A percentile compares a stretch with the other conserved stretches of the same genome.
These are phyloP conservation scores for Astrocystis sublimbata DNA, from an alignment of 495 filamentous ascomycete genomes.

Conservation along the genomic window DNA sequence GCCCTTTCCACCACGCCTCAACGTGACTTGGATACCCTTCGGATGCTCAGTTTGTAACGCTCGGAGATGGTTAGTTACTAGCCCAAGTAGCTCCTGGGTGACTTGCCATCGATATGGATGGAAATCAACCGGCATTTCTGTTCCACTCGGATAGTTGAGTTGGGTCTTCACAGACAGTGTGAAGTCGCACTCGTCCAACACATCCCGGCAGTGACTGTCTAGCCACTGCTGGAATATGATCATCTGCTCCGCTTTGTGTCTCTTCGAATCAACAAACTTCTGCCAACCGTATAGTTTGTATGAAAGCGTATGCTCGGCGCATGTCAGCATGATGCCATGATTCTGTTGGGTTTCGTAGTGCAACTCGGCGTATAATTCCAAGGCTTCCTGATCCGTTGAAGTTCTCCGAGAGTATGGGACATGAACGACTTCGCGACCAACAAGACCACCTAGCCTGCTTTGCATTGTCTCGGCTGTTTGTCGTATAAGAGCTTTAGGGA, in stretches of 20 bases:
- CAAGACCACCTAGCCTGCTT: conserved; percentile 47
- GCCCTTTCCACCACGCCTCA: neutral
- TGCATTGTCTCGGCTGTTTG: conserved; percentile 55
- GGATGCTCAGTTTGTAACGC: conserved; percentile 35
- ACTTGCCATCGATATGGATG: conserved; percentile 52
- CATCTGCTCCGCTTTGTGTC: conserved; percentile 43
- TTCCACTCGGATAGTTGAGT: conserved; percentile 52
- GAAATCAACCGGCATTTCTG: conserved; percentile 50
- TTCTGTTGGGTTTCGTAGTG: conserved; percentile 33
- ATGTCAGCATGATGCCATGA: conserved; percentile 48
- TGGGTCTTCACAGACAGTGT: conserved; percentile 51
- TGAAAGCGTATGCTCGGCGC: conserved; percentile 55
- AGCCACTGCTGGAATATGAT: conserved; percentile 52
- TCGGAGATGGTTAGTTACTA: conserved; percentile 38
- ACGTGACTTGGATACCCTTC: conserved; percentile 41
- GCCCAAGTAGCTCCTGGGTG: conserved; percentile 42
- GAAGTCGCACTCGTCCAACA: conserved; percentile 60
- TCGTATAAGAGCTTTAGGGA: conserved; percentile 51
- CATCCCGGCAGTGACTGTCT: conserved; percentile 44
- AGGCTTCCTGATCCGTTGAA: conserved; percentile 27
- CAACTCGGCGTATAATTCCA: conserved; percentile 38
- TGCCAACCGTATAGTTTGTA: conserved; percentile 54
- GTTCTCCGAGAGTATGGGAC: conserved; percentile 56
- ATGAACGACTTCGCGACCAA: conserved; percentile 47
- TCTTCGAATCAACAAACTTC: conserved; percentile 40